These are phyloP conservation scores for Aspergillus hortae DNA, from an alignment of 2,329 filamentous ascomycete species.

Conservation along the genomic window DNA sequence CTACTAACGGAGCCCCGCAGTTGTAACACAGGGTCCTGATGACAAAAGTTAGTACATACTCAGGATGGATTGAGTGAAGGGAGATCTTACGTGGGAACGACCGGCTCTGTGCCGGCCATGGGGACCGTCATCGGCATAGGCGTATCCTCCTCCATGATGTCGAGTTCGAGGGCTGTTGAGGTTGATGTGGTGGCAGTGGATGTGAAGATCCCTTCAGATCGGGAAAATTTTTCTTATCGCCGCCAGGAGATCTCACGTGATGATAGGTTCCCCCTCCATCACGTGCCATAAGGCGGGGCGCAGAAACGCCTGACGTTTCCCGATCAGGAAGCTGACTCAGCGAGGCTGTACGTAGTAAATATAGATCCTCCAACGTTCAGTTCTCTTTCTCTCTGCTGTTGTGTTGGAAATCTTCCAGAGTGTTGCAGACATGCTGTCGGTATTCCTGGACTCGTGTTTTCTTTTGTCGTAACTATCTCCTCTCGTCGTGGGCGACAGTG, in stretches of 20 bases:
- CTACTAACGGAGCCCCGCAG: constrained; percentile 93
- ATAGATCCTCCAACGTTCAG: no score
- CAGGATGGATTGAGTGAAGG: not conserved
- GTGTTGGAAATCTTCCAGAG: no score
- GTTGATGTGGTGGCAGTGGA: not conserved
- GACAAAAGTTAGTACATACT: constrained; percentile 11
- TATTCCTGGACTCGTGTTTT: no score
- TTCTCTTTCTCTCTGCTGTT: no score
- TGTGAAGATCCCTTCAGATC: not conserved
- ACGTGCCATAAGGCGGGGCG: no score
- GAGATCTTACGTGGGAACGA: not conserved
- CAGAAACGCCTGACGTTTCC: no score
- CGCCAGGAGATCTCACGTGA: not conserved
- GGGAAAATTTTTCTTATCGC: constrained; percentile 1
- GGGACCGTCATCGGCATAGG: not conserved
- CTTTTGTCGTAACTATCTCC: not conserved
- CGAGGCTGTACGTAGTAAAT: no score
- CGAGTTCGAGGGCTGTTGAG: not conserved
- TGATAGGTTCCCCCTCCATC: not conserved
- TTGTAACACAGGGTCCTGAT: constrained; percentile 92
- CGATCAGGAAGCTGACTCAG: no score
- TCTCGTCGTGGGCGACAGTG: not conserved
- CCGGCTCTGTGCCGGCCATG: not conserved
- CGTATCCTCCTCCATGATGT: not conserved
- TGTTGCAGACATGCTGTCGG: no score